These are phyloP conservation scores for Cryptosporidium xiaoi DNA, from an alignment of 169 alveolate species.

Conservation along the genomic window DNA sequence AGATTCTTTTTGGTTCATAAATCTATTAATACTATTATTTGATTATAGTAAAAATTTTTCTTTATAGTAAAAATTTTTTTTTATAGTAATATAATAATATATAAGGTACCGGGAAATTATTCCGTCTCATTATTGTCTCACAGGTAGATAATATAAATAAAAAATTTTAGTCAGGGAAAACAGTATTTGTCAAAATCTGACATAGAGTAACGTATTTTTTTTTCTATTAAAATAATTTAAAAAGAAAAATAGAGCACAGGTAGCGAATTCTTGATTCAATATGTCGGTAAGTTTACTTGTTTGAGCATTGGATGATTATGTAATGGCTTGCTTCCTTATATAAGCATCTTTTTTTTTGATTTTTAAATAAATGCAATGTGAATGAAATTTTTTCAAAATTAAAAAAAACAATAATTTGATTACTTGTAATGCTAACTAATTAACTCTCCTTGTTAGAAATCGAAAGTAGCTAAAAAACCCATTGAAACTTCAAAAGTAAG, in stretches of 20 bases:
- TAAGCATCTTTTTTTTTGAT: no score
- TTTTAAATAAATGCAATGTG: not conserved
- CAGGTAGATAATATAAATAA: conserved; percentile 49
- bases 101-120: conserved; percentile 40
- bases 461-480: conserved; percentile 13
- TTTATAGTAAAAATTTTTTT: no score
- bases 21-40: no score
- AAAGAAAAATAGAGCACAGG: no score
- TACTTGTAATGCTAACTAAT: no score
- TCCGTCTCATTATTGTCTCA: conserved; percentile 48
- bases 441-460: no score
- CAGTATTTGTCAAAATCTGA: conserved; percentile 12
- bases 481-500: conserved; percentile 4
- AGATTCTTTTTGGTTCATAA: no score
- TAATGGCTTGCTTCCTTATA: not conserved
- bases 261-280: not conserved
- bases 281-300: conserved; percentile 56
- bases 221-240: not conserved
- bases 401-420: no score
- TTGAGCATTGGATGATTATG: not conserved
- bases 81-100: not conserved
- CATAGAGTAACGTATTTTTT: not conserved
- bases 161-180: not conserved
- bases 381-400: no score
- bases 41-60: no score